Evolutionary conservation across 371 early-diverging fungal species (phyloP).

Genomic region (Rhizopus stolonifer): DNA sequence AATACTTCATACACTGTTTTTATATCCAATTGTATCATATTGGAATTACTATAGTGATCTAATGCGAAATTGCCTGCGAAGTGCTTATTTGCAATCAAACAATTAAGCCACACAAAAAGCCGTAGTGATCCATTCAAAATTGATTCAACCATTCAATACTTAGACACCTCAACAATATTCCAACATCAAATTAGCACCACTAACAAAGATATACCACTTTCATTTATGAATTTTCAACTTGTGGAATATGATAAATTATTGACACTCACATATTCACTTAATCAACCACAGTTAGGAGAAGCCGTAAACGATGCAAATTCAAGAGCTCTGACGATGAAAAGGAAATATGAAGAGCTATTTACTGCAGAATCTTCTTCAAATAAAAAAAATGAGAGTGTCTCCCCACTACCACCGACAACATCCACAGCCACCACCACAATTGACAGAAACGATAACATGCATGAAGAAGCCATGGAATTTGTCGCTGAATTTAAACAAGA

Average conservation of each 20-base stretch:
- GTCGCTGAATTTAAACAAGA: constrained; percentile 12
- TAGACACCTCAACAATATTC: constrained; percentile 10
- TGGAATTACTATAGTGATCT: no score
- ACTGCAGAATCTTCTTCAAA: constrained; percentile 1
- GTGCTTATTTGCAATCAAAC: no score
- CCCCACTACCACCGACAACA: constrained; percentile 3
- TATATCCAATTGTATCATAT: no score
- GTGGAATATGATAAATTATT: constrained; percentile 11
- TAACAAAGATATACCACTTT: constrained; percentile 5
- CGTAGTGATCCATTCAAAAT: constrained; percentile 8
- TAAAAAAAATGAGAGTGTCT: constrained; percentile 1
- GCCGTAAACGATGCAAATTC: constrained; percentile 12
- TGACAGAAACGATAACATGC: constrained; percentile 15
- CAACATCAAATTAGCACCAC: constrained; percentile 13
- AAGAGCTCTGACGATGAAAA: constrained; percentile 13
- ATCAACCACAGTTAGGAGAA: constrained; percentile 10
- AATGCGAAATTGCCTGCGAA: no score
- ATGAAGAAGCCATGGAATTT: constrained; percentile 16
- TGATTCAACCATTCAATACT: constrained; percentile 8
- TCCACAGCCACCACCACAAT: constrained; percentile 7
- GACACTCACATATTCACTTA: constrained; percentile 8
- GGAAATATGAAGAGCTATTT: constrained; percentile 10
- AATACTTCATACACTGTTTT: no score
- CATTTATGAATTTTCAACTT: constrained; percentile 11
- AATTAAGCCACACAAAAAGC: no score